phyloP scores from a whole-genome alignment of 129 eudicot genomes.

The Dittrichia graveolens region DNA sequence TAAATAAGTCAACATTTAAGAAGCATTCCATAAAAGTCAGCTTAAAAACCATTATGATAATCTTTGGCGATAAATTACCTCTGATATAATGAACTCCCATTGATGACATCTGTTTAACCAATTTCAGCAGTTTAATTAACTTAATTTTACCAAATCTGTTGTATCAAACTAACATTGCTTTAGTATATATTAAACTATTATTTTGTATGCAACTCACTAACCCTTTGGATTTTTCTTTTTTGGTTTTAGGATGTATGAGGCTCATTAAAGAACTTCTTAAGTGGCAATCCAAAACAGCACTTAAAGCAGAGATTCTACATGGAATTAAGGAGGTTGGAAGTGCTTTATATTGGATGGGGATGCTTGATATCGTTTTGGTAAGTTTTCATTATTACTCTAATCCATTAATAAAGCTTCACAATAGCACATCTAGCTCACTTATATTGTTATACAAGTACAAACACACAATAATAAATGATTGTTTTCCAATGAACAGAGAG shows the following conservation, averaged over 20 bases:
- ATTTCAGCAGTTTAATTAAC: too few species aligned
- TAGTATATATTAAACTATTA: too few species aligned
- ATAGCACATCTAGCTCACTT: not conserved
- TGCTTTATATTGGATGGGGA: conserved; percentile 89
- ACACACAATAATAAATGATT: too few species aligned
- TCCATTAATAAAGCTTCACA: not conserved
- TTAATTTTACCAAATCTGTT: too few species aligned
- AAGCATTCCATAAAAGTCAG: too few species aligned
- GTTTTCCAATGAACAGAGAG: conserved; percentile 56
- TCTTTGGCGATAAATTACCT: too few species aligned
- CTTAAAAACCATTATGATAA: too few species aligned
- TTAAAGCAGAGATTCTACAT: conserved; percentile 81
- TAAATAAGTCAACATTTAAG: too few species aligned
- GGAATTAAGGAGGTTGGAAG: conserved; percentile 98
- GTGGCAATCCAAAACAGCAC: conserved; percentile 88
- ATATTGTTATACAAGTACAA: not conserved
- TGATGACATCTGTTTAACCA: too few species aligned
- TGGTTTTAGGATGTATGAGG: conserved; percentile 72
- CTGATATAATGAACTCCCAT: too few species aligned
- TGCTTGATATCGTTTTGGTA: conserved; percentile 94
- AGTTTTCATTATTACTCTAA: conserved; percentile 26
- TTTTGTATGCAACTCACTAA: too few species aligned
- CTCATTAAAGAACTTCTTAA: conserved; percentile 81
- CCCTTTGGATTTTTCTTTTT: not conserved
- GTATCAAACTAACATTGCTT: too few species aligned